A percentile compares a stretch with the other conserved stretches of the same genome.
phyloP scores from a whole-genome alignment of 306 rosid species.

The Geum urbanum region DNA sequence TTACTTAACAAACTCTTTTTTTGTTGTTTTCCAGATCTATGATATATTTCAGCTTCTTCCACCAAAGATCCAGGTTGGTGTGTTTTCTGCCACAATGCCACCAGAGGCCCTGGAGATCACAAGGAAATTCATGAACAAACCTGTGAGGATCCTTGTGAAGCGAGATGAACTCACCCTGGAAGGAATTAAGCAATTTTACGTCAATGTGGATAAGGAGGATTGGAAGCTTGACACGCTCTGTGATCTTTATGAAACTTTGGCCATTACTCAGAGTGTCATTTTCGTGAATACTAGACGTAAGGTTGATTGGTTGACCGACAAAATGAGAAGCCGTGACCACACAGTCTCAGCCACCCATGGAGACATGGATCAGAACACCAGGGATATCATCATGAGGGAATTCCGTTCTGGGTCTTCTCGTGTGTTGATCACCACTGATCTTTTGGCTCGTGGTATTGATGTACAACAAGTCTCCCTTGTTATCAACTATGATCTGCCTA shows the following conservation, averaged over 20 bases:
- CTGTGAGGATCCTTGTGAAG: slow-evolving; percentile 85
- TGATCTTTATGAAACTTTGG: slow-evolving; percentile 68
- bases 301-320: slow-evolving; percentile 87
- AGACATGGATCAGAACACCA: slow-evolving; percentile 86
- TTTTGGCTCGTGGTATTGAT: slow-evolving; percentile 81
- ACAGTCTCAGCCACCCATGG: slow-evolving; percentile 86
- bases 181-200: slow-evolving; percentile 76
- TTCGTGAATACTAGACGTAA: slow-evolving; percentile 80
- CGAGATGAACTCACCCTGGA: slow-evolving; percentile 84
- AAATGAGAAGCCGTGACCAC: slow-evolving; percentile 80
- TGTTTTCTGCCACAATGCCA: slow-evolving; percentile 84
- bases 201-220: slow-evolving; percentile 68
- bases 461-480: slow-evolving; percentile 84
- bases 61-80: slow-evolving; percentile 69
- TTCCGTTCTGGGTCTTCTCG: slow-evolving; percentile 83
- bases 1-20: background rate
- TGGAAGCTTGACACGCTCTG: slow-evolving; percentile 82
- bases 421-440: slow-evolving; percentile 71
- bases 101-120: slow-evolving; percentile 90
- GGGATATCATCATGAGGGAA: slow-evolving; percentile 85
- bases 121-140: slow-evolving; percentile 77
- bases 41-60: slow-evolving; percentile 80
- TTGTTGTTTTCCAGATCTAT: slow-evolving; percentile 49
- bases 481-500: slow-evolving; percentile 73
- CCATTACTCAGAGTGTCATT: slow-evolving; percentile 81